phyloP scores from a whole-genome alignment of 805 yeast genomes.

The Teunomyces kruisii region DNA sequence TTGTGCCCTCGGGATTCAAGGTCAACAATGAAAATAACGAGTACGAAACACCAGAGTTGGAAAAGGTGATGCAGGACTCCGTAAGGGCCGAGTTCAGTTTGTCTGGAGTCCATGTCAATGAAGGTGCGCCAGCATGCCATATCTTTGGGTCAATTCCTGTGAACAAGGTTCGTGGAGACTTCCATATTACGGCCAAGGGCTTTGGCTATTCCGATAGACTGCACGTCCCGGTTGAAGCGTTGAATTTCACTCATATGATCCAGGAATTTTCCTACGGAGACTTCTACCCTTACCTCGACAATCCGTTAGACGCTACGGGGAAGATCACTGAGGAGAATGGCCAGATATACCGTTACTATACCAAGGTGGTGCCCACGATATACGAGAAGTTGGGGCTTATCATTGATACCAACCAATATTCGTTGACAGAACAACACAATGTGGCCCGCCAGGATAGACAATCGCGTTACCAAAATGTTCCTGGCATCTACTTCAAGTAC shows the following conservation, averaged over 20 bases:
- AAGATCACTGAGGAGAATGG: conserved; percentile 49
- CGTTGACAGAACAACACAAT: conserved; percentile 56
- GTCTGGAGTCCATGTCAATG: conserved; percentile 41
- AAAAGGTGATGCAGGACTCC: conserved; percentile 63
- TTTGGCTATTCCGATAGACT: conserved; percentile 56
- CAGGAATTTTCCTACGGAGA: conserved; percentile 89
- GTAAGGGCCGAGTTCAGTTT: conserved; percentile 61
- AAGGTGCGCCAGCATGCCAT: conserved; percentile 79
- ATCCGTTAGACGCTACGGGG: conserved; percentile 82
- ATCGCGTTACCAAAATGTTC: conserved; percentile 37
- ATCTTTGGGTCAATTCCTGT: conserved; percentile 81
- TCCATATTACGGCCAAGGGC: conserved; percentile 81
- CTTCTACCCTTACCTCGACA: conserved; percentile 79
- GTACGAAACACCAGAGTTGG: conserved; percentile 62
- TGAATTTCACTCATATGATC: conserved; percentile 83
- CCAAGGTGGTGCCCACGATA: conserved; percentile 82
- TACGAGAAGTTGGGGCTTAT: conserved; percentile 69
- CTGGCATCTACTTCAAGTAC: conserved; percentile 82
- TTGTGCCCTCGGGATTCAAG: conserved; percentile 49
- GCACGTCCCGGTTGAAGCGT: conserved; percentile 45
- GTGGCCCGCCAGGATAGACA: conserved; percentile 10
- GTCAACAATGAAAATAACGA: conserved; percentile 46
- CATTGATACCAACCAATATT: conserved; percentile 83
- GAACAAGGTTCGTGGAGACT: conserved; percentile 80
- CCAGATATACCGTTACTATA: conserved; percentile 60